A percentile compares a stretch with the other conserved stretches of the same genome.
phyloP scores from a whole-genome alignment of 1,284 basidiomycete genomes.

The Boletus mariae region DNA sequence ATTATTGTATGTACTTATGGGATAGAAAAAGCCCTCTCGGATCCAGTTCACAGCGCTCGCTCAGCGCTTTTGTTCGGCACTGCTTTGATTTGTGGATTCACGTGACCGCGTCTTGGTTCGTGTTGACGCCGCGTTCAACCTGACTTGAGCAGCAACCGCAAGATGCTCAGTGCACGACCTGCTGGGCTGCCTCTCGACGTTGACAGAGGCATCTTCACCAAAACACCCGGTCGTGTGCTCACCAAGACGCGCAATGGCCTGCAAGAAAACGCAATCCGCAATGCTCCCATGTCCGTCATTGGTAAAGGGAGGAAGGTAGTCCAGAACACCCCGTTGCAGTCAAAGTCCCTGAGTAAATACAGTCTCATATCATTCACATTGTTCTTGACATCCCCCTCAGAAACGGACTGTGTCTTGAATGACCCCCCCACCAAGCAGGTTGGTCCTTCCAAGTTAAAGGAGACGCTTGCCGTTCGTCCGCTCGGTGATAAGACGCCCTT shows the following conservation, averaged over 20 bases:
- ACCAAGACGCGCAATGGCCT: conserved; percentile 38
- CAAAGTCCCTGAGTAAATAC: conserved; percentile 34
- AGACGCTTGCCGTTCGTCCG: conserved; percentile 38
- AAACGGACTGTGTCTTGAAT: conserved; percentile 25
- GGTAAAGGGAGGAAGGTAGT: conserved; percentile 41
- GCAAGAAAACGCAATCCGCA: conserved; percentile 50
- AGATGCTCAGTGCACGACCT: conserved; percentile 26
- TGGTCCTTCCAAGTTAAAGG: conserved; percentile 26
- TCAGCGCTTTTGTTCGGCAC: background rate
- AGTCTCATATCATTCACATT: background rate
- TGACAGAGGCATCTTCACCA: conserved; percentile 30
- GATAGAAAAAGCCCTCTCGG: too few relatives aligned
- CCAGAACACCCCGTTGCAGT: conserved; percentile 38
- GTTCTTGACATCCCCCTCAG: conserved; percentile 15
- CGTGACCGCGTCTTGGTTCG: conserved; percentile 29
- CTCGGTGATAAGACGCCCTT: conserved; percentile 55
- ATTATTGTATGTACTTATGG: too few relatives aligned
- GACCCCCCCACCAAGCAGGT: conserved; percentile 22
- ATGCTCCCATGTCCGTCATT: conserved; percentile 41
- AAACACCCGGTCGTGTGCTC: conserved; percentile 48
- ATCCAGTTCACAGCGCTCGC: too few relatives aligned
- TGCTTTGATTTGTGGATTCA: conserved; percentile 11
- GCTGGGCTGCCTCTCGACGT: conserved; percentile 41
- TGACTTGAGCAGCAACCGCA: conserved; percentile 9
- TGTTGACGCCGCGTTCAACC: conserved; percentile 6